Evolutionary conservation across 1,284 basidiomycete genomes (phyloP), one percentile per base, ranked within the genome.

Genomic region (Malassezia sympodialis): DNA sequence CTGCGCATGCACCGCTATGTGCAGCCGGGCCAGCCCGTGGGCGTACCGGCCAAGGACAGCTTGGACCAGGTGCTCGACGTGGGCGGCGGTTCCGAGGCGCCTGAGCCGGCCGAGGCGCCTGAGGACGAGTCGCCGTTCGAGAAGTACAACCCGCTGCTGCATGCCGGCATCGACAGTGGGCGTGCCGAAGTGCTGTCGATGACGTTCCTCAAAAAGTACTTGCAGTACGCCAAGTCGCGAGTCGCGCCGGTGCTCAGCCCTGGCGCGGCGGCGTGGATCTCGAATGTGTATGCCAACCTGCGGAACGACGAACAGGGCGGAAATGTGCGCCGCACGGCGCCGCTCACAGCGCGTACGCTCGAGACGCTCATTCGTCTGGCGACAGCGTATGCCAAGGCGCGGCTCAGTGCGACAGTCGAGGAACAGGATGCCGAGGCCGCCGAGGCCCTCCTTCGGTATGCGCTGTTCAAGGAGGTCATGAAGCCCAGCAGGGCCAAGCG

Each of bases 361-460:
- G 94, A 99, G 78, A 99, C 94, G 0, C 81, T 99, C 41, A 99
- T 99, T 75, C 94, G 94, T 80, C 82, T 99, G 14, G 83, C 94
- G 6, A 98, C 93, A 15, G 94, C 94, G 0, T 94, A 98, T 75
- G 94, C 94, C 58, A 99, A 99, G 77, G 83, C 90, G 12, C 84
- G 93, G 19, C 80, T 99, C 3, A 91, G 90, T 15, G 63, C 81
- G 40, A 86, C 85, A 61, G 89, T 99, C 19, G 85, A 88, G 67
- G 83, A 87, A 72, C 78, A 80, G 4, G 94, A 98, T 76, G 93
- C 94, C 11, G 81, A 82, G 69, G 84, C 86, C 28, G 94, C 93
- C 1, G 91, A 98, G 75, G 86, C 86, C 69, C 93, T 98, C 67
- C 84, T 99, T 69, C 86, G 93, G 19, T 99, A 90, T 76, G 94